Conservation (phyloP, 163 green algal species). For the Volvox carteri region DNA sequence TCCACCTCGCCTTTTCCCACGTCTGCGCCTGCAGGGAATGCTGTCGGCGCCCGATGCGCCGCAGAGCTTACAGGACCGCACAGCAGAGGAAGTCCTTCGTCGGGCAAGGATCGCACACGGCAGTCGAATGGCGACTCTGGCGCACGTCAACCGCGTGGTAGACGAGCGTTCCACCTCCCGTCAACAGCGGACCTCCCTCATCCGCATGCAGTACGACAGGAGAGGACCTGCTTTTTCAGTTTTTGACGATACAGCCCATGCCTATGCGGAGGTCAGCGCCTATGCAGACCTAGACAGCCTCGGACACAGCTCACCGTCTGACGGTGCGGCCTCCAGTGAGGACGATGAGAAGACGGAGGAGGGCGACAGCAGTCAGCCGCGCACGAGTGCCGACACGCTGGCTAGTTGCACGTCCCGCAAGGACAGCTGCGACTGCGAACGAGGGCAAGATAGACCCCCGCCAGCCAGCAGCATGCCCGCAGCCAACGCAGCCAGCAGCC, state of each 20-base stretch:
- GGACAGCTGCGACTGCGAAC: neutral
- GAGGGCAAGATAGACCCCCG: neutral
- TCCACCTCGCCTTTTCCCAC: no score
- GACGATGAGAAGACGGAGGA: neutral
- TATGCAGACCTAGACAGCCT: neutral
- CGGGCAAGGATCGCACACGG: conserved; percentile 3
- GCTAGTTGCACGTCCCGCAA: neutral
- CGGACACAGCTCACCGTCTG: no score
- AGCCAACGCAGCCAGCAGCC: neutral
- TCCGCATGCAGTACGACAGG: conserved; percentile 17
- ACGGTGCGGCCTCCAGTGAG: neutral
- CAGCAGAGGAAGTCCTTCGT: conserved; percentile 17
- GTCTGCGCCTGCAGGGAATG: neutral
- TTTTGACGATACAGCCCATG: conserved; percentile 6
- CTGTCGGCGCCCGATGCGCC: neutral
- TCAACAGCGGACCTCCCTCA: neutral
- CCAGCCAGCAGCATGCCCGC: neutral
- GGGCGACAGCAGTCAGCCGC: neutral
- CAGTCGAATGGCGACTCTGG: conserved; percentile 21
- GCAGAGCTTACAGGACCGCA: neutral
- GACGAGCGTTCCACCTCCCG: neutral
- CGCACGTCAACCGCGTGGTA: neutral
- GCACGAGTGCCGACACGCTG: neutral
- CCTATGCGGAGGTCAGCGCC: neutral
- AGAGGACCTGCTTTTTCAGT: neutral